Evolutionary conservation across 1,139 yeast genomes (phyloP).

Genomic region (Taphrina confusa): DNA sequence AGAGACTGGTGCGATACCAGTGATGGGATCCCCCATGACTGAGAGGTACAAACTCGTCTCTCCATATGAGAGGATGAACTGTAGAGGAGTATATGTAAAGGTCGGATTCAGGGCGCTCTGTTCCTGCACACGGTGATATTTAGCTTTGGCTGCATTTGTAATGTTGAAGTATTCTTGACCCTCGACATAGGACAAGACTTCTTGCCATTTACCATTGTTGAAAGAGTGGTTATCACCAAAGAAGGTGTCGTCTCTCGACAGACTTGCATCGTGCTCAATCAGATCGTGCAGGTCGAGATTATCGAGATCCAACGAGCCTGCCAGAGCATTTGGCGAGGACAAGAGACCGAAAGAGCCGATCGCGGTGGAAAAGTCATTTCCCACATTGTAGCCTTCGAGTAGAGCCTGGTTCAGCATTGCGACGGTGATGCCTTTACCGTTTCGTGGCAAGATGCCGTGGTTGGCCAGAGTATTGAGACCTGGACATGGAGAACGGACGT

Average conservation of each 20-base stretch:
- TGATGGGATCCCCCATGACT: constrained; percentile 29
- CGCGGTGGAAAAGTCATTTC: constrained; percentile 23
- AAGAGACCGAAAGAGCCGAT: constrained; percentile 13
- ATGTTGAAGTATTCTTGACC: constrained; percentile 6
- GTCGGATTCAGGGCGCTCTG: constrained; percentile 13
- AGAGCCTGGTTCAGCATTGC: constrained; percentile 12
- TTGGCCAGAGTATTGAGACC: constrained; percentile 24
- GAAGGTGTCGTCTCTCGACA: constrained; percentile 15
- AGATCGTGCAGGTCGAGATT: constrained; percentile 24
- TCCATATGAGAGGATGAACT: constrained; percentile 24
- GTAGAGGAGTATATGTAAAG: constrained; percentile 22
- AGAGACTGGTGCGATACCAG: constrained; percentile 10
- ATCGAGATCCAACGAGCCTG: constrained; percentile 24
- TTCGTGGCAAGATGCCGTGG: constrained; percentile 26
- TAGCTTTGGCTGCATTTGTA: constrained; percentile 13
- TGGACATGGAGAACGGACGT: constrained; percentile 31
- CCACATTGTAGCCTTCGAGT: constrained; percentile 24
- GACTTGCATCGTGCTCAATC: constrained; percentile 24
- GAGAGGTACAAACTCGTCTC: constrained; percentile 27
- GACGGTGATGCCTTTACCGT: constrained; percentile 15
- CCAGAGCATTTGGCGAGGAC: constrained; percentile 5
- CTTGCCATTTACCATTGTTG: constrained; percentile 21
- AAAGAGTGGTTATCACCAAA: constrained; percentile 23
- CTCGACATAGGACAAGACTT: constrained; percentile 19
- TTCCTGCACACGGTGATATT: constrained; percentile 17